A percentile compares a stretch with the other conserved stretches of the same genome.
Conservation (phyloP, 2,329 filamentous ascomycete genomes). For the Hypoxylon sp. region DNA sequence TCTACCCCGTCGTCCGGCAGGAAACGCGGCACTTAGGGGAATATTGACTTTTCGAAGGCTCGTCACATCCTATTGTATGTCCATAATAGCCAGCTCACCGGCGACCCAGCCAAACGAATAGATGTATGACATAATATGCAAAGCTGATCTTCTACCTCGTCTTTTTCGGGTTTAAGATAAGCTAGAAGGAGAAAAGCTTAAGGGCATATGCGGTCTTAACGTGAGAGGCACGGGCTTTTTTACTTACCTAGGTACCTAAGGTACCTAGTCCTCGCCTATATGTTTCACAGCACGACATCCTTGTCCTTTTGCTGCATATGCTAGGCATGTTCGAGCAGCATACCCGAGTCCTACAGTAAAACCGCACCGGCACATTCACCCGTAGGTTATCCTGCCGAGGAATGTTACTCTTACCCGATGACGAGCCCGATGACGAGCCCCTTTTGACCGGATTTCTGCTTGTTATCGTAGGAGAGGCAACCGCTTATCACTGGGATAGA, state of each 20-base stretch:
- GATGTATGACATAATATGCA: slow-evolving; percentile 22
- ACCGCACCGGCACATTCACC: not conserved
- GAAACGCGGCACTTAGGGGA: slow-evolving; percentile 28
- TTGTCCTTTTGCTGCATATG: slow-evolving; percentile 19
- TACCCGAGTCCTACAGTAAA: slow-evolving; percentile 10
- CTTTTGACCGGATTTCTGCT: not conserved
- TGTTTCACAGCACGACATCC: slow-evolving; percentile 24
- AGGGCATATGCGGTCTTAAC: not conserved
- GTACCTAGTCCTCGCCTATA: slow-evolving; percentile 15
- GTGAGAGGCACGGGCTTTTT: not conserved
- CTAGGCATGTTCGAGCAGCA: slow-evolving; percentile 2
- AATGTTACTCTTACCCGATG: not conserved
- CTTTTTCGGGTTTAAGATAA: not conserved
- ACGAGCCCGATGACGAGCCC: not conserved
- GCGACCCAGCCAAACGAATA: slow-evolving; percentile 6
- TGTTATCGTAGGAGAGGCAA: too few species aligned
- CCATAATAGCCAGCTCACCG: not conserved
- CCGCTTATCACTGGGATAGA: not conserved
- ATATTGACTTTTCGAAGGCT: slow-evolving; percentile 1
- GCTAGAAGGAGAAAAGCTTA: slow-evolving; percentile 1
- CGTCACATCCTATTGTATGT: slow-evolving; percentile 4
- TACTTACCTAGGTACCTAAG: too few species aligned
- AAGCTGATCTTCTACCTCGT: not conserved
- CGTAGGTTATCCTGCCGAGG: not conserved
- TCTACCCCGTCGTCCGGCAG: slow-evolving; percentile 7